Evolutionary conservation across 139 green algal genomes (phyloP).

Genomic region (Micractinium conductrix): DNA sequence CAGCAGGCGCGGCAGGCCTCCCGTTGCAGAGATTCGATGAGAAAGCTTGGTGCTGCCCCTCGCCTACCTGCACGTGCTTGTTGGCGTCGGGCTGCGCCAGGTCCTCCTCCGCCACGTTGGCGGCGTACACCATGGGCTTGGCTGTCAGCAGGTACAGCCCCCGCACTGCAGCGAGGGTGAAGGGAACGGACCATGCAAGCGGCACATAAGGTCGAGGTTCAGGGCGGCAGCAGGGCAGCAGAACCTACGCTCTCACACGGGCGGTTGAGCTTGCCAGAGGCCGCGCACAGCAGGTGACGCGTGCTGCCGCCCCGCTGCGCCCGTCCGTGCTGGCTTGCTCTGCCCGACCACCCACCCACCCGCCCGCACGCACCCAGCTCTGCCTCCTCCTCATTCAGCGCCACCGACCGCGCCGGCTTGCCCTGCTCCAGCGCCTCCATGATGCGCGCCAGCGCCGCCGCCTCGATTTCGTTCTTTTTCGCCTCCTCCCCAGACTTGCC

Average conservation of each 20-base stretch:
- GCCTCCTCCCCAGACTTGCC: slow-evolving; percentile 79
- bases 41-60: neutral
- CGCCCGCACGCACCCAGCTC: slow-evolving; percentile 33
- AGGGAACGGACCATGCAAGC: too few species aligned
- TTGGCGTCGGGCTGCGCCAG: slow-evolving; percentile 85
- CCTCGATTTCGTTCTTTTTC: slow-evolving; percentile 75
- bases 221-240: too few species aligned
- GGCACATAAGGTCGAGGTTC: too few species aligned
- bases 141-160: slow-evolving; percentile 84
- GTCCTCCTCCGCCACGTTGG: slow-evolving; percentile 94
- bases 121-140: slow-evolving; percentile 91
- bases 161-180: slow-evolving; percentile 48
- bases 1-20: neutral
- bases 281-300: too few species aligned
- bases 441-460: slow-evolving; percentile 66
- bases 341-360: neutral
- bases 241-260: too few species aligned
- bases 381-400: slow-evolving; percentile 80
- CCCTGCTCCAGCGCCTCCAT: slow-evolving; percentile 71
- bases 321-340: neutral
- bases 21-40: too few species aligned
- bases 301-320: too few species aligned
- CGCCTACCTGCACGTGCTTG: slow-evolving; percentile 78
- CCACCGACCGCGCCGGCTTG: slow-evolving; percentile 74
- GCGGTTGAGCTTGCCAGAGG: too few species aligned